Conservation (phyloP, 257 asterid genomes). For the Striga asiatica region DNA sequence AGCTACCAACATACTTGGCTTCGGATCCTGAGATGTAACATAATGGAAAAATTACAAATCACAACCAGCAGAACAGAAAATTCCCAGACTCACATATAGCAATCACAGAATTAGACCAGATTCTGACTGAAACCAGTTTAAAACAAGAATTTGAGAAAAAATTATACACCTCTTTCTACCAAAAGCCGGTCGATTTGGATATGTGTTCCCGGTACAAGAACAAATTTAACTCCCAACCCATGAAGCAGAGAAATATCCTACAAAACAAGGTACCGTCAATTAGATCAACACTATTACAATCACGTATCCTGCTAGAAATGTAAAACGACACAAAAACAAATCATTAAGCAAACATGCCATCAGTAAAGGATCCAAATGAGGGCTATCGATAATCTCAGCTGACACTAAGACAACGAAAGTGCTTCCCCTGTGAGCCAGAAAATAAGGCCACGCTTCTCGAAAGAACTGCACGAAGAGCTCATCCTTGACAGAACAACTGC, state of each 20-base stretch:
- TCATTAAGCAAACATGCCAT: slow-evolving; percentile 72
- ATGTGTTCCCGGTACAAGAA: slow-evolving; percentile 78
- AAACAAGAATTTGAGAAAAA: no score
- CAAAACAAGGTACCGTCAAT: no score
- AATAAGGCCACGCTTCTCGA: slow-evolving; percentile 87
- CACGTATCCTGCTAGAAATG: no score
- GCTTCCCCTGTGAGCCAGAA: slow-evolving; percentile 86
- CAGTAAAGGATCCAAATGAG: slow-evolving; percentile 61
- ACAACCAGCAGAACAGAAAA: no score
- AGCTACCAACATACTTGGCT: slow-evolving; percentile 74
- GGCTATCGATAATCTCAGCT: slow-evolving; percentile 73
- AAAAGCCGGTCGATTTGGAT: slow-evolving; percentile 70
- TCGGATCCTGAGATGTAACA: slow-evolving; percentile 43
- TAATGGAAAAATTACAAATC: no score
- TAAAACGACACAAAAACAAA: no score
- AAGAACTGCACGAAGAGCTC: slow-evolving; percentile 75
- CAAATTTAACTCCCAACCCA: slow-evolving; percentile 79
- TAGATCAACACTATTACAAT: no score
- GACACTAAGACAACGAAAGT: slow-evolving; percentile 80
- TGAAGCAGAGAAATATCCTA: slow-evolving; percentile 85
- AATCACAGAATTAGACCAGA: no score
- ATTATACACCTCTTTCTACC: slow-evolving; percentile 59
- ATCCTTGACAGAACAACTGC: slow-evolving; percentile 37
- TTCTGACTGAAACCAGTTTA: no score
- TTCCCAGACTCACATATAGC: no score